phyloP scores from a whole-genome alignment of 768 basidiomycete genomes.

The Cubamyces sp. region DNA sequence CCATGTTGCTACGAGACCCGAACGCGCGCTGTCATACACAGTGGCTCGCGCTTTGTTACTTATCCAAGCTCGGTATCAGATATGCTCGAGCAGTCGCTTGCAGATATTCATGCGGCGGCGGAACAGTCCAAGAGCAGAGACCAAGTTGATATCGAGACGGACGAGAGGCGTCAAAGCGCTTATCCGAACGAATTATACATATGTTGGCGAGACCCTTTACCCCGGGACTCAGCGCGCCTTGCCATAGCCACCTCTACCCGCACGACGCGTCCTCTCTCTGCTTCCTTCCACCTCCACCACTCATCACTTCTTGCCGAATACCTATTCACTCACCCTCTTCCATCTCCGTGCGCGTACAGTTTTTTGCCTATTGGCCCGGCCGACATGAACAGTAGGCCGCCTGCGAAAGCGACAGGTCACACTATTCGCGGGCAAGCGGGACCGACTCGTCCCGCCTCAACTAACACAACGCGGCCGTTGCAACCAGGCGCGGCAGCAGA shows the following conservation, averaged over 20 bases:
- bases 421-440: not conserved
- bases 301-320: not conserved
- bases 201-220: slow-evolving; percentile 2
- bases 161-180: not conserved
- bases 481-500: not conserved
- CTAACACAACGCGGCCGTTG: not conserved
- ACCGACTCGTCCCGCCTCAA: not conserved
- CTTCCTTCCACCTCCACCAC: not conserved
- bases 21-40: not conserved
- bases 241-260: not conserved
- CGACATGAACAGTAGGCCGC: not conserved
- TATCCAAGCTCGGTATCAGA: not conserved
- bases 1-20: not conserved
- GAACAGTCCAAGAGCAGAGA: not conserved
- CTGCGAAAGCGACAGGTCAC: not conserved
- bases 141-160: not conserved
- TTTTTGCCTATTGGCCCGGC: not conserved
- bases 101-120: not conserved
- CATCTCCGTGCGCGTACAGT: not conserved
- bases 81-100: not conserved
- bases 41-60: not conserved
- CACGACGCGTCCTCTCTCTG: slow-evolving; percentile 10
- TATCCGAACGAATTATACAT: not conserved
- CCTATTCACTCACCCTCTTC: not conserved
- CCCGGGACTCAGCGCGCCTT: not conserved